These are phyloP conservation scores for Talaromyces nanjingensis DNA, from an alignment of 495 filamentous ascomycete genomes.

Conservation along the genomic window DNA sequence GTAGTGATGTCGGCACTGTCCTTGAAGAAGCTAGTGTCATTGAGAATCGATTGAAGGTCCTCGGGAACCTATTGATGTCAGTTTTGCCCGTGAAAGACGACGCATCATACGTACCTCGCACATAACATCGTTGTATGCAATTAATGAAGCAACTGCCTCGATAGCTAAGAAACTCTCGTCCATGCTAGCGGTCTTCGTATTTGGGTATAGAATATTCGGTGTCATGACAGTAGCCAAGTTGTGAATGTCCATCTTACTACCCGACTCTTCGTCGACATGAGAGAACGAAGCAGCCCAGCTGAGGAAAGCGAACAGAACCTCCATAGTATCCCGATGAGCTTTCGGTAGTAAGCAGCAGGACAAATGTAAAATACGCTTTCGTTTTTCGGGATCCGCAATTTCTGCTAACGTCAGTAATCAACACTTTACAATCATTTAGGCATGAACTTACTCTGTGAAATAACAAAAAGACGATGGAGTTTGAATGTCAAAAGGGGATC, in stretches of 20 bases:
- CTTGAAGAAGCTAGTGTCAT: constrained; percentile 73
- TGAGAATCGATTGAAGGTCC: constrained; percentile 78
- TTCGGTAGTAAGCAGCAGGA: constrained; percentile 93
- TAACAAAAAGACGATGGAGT: constrained; percentile 83
- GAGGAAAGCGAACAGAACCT: constrained; percentile 93
- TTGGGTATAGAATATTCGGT: constrained; percentile 85
- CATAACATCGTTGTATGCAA: constrained; percentile 92
- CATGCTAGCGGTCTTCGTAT: constrained; percentile 56
- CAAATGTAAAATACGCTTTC: constrained; percentile 79
- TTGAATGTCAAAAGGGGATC: constrained; percentile 95
- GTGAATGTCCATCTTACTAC: constrained; percentile 98
- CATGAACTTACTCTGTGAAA: constrained; percentile 66
- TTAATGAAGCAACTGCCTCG: constrained; percentile 80
- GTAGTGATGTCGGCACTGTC: constrained; percentile 81
- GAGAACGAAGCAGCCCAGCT: constrained; percentile 98
- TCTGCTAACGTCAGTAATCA: constrained; percentile 42
- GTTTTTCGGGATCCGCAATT: constrained; percentile 76
- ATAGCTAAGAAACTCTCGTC: constrained; percentile 89
- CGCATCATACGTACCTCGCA: constrained; percentile 66
- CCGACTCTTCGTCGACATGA: constrained; percentile 82
- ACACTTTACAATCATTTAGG: not conserved
- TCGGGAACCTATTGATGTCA: constrained; percentile 63
- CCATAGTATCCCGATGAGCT: constrained; percentile 84
- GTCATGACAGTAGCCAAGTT: constrained; percentile 98
- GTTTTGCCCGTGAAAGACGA: constrained; percentile 6